Evolutionary conservation across 1,284 basidiomycete species (phyloP).

Genomic region (Athelia sp.): DNA sequence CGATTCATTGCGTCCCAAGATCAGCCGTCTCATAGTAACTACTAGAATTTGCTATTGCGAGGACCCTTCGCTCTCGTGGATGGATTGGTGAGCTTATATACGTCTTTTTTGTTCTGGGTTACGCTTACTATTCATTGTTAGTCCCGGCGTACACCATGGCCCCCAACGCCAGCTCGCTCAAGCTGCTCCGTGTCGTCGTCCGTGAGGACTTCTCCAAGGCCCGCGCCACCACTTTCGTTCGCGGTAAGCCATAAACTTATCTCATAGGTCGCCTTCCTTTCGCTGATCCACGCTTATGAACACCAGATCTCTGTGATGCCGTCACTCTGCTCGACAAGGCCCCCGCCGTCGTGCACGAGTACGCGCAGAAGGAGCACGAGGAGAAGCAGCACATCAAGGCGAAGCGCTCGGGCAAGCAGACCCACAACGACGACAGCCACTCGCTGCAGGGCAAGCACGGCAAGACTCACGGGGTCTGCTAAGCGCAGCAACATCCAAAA

Average conservation of each 20-base stretch:
- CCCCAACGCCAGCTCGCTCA: not conserved
- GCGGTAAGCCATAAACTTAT: not conserved
- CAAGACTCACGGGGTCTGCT: not conserved
- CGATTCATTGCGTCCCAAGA: not conserved
- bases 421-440: not conserved
- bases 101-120: not conserved
- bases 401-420: not conserved
- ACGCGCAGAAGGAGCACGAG: not conserved
- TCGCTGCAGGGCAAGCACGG: not conserved
- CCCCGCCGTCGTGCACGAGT: not conserved
- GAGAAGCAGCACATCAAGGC: not conserved
- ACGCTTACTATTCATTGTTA: not conserved
- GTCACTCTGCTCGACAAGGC: not conserved
- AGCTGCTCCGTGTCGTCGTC: not conserved
- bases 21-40: too few relatives aligned
- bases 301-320: not conserved
- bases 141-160: slow-evolving; percentile 1
- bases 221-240: not conserved
- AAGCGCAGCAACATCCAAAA: not conserved
- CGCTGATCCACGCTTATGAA: not conserved
- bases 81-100: not conserved
- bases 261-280: too few relatives aligned
- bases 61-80: not conserved
- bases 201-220: not conserved
- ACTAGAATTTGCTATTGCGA: not conserved